Base-by-base conservation (phyloP, 805 yeast genomes). In the Starmerella davenportii region DNA sequence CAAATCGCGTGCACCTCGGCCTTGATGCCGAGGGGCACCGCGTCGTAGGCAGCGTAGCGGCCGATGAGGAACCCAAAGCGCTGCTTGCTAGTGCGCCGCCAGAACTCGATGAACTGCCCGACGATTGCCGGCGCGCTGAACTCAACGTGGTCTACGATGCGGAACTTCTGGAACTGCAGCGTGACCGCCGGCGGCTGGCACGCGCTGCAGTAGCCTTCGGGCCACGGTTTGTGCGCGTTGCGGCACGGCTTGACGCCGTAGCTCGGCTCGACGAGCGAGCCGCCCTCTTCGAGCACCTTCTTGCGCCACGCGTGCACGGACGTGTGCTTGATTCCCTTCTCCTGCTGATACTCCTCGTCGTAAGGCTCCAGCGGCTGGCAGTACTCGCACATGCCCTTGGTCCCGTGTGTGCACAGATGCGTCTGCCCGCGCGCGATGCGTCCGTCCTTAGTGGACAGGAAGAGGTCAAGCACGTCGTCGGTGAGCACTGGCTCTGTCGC, bases 71-170 rank as follows among this genome's bases (percentile, higher is more conserved):
- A 65, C 0, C 95, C 98, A 40, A 78, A 66, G 51, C 98, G 69
- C 60, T 90, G 99, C 17, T 70, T 62, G 2, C 94, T 96, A 0
- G 92, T 70, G 38, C 64, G 62, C 58, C 99, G 74, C 99, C 99
- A 90, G 18, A 79, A 63, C 47, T 90, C 92, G 40, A 90, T 81
- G 57, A 90, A 90, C 28, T 68, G 64, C 56, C 90, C 81, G 38
- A 90, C 70, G 20, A 84, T 68, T 11, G 65, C 63, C 38, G 84
- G 72, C 42, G 72, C 72, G 19, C 81, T 73, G 56, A 85, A 80
- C 56, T 90, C 98, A 23, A 90, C 90, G 60, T 90, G 96, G 56
- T 90, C 99, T 21, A 92, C 95, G 93, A 90, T 81, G 50, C 99
- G 70, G 57, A 80, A 90, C 27, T 67, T 63, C 56, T 90, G 98